Evolutionary conservation across 2,329 filamentous ascomycete species (phyloP), one percentile per base, ranked within the genome.

Genomic region (Pseudogymnoascus sp.): DNA sequence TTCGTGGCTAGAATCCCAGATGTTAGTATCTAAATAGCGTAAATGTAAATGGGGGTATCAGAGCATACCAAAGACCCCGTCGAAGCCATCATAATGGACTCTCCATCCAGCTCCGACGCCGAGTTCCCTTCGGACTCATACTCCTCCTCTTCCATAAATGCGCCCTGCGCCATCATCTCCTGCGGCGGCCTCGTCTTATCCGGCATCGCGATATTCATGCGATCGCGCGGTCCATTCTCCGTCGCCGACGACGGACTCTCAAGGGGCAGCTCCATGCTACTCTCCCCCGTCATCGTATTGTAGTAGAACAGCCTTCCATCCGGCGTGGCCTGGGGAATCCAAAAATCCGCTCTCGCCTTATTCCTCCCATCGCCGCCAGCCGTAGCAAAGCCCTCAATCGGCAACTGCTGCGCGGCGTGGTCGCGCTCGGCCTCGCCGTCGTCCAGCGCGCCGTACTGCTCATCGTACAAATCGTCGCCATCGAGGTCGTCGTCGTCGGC

Each of bases 261-360:
- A 27, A 99, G 81, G 1, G 94, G 94, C 64, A 99, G 79, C 73
- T 99, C 94, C 85, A 92, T 94, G 66, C 90, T 95, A 72, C 90
- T 95, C 71, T 95, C 91, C 62, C 93, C 92, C 0, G 94, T 99
- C 78, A 97, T 86, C 65, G 93, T 97, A 75, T 99, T 99, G 81
- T 96, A 97, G 77, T 97, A 99, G 76, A 95, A 99, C 25, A 99
- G 77, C 62, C 92, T 84, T 61, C 94, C 94, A 73, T 97, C 92
- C 1, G 91, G 85, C 0, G 94, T 99, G 12, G 92, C 94, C 78
- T 99, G 94, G 15, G 94, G 94, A 68, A 99, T 96, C 94, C 94
- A 99, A 73, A 96, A 99, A 67, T 95, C 93, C 51, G 93, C 92
- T 73, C 93, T 87, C 68, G 94, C 92, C 71, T 90, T 55, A 55